These are phyloP conservation scores for Podaxis carcinomalis DNA, from an alignment of 768 basidiomycete genomes.

Conservation along the genomic window DNA sequence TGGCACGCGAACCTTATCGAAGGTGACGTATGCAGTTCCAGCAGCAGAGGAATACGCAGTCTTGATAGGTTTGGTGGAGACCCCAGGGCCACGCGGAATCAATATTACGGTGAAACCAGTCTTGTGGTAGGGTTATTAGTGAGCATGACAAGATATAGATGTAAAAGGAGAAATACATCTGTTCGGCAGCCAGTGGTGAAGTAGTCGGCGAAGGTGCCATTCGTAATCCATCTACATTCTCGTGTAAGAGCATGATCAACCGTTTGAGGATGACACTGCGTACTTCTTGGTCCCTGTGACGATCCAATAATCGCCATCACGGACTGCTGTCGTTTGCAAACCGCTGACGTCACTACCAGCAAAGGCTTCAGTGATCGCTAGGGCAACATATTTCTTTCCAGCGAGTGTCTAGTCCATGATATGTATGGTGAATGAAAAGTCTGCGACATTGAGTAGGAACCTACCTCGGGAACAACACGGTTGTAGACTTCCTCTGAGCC, in stretches of 20 bases:
- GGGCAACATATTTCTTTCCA: constrained; percentile 80
- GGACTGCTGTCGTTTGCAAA: constrained; percentile 78
- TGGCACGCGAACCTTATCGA: constrained; percentile 80
- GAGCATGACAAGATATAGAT: not conserved
- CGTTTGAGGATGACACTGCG: constrained; percentile 12
- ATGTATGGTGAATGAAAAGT: not conserved
- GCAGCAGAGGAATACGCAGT: constrained; percentile 90
- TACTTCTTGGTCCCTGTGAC: constrained; percentile 94
- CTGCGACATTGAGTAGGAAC: constrained; percentile 6
- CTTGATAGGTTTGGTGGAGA: constrained; percentile 87
- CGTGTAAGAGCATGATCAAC: not conserved
- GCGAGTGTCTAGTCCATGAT: constrained; percentile 34
- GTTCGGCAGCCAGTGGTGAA: constrained; percentile 79
- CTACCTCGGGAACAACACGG: constrained; percentile 66
- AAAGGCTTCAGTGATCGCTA: constrained; percentile 93
- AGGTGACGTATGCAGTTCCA: constrained; percentile 84
- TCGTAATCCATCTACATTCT: constrained; percentile 77
- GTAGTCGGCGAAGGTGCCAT: constrained; percentile 81
- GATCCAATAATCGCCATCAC: constrained; percentile 83
- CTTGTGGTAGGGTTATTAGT: constrained; percentile 26
- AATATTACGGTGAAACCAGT: constrained; percentile 74
- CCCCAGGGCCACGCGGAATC: constrained; percentile 63
- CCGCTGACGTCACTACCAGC: constrained; percentile 86
- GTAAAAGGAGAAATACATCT: constrained; percentile 34
- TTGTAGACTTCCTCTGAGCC: constrained; percentile 70